Conservation (phyloP, 208 protist genomes). For the Acanthamoeba lenticulata region DNA sequence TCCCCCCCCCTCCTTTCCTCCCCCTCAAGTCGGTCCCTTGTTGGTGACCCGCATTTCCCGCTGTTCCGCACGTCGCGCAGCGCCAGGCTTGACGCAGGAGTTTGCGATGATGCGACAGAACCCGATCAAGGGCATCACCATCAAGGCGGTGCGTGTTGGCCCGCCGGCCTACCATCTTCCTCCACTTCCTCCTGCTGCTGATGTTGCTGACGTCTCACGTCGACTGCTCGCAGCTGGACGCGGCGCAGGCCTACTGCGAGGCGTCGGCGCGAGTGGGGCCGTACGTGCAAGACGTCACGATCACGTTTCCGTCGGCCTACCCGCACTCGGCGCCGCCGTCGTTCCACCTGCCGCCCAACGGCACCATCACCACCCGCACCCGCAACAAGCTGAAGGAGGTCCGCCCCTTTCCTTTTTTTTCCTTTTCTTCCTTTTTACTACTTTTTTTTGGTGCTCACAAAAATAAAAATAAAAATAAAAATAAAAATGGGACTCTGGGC, state of each 20-base stretch:
- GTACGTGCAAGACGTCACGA: neutral
- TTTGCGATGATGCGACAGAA: neutral
- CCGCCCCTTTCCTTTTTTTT: neutral
- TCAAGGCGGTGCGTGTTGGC: neutral
- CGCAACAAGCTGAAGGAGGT: neutral
- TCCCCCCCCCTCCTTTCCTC: too few relatives aligned
- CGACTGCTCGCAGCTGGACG: neutral
- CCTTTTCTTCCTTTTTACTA: neutral
- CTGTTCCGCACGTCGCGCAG: too few relatives aligned
- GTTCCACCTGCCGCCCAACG: neutral
- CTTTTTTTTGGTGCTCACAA: too few relatives aligned
- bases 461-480: too few relatives aligned
- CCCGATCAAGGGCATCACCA: neutral
- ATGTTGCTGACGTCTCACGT: neutral
- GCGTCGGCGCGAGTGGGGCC: neutral
- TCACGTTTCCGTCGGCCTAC: slow-evolving; percentile 10
- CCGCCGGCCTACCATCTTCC: too few relatives aligned
- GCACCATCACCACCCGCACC: neutral
- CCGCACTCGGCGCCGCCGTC: neutral
- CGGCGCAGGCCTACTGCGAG: neutral
- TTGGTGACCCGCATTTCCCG: too few relatives aligned
- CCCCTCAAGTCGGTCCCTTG: too few relatives aligned
- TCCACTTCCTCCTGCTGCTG: neutral
- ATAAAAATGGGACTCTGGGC: too few relatives aligned
- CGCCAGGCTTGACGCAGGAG: neutral